phyloP scores from a whole-genome alignment of 768 basidiomycete species.

The Boletus pseudopeckii region DNA sequence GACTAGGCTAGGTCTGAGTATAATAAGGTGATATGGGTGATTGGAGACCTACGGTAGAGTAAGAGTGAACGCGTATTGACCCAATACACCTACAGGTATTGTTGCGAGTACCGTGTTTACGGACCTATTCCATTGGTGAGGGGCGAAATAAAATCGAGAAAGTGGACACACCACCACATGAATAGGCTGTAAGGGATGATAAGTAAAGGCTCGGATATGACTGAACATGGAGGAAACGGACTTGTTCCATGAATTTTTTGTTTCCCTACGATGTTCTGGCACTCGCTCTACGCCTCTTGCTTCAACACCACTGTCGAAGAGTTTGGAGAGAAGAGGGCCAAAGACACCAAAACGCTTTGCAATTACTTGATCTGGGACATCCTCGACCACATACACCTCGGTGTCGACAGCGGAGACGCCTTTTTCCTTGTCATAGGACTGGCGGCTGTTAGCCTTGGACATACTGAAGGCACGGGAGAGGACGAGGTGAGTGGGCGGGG shows the following conservation, averaged over 20 bases:
- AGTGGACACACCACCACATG: slow-evolving; percentile 40
- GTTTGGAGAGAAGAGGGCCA: slow-evolving; percentile 14
- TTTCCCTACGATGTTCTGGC: slow-evolving; percentile 45
- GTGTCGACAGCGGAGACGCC: background rate
- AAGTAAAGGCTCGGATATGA: background rate
- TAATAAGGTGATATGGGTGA: background rate
- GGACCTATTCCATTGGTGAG: slow-evolving; percentile 31
- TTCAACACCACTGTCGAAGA: slow-evolving; percentile 50
- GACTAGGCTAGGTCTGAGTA: slow-evolving; percentile 25
- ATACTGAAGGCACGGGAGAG: background rate
- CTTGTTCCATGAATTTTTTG: slow-evolving; percentile 35
- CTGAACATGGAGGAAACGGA: background rate
- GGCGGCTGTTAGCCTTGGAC: background rate
- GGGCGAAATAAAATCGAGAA: background rate
- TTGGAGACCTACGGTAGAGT: slow-evolving; percentile 38
- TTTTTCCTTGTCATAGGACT: slow-evolving; percentile 20
- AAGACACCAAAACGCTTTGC: no score
- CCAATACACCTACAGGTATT: slow-evolving; percentile 49
- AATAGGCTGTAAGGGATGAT: slow-evolving; percentile 31
- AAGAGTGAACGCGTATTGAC: slow-evolving; percentile 45
- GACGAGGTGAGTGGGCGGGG: background rate
- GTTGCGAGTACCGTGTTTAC: slow-evolving; percentile 47
- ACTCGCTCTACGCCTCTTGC: slow-evolving; percentile 54
- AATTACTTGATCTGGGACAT: slow-evolving; percentile 8
- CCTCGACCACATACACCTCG: slow-evolving; percentile 18